phyloP scores from a whole-genome alignment of 129 eudicot genomes.

The Centaurea solstitialis region DNA sequence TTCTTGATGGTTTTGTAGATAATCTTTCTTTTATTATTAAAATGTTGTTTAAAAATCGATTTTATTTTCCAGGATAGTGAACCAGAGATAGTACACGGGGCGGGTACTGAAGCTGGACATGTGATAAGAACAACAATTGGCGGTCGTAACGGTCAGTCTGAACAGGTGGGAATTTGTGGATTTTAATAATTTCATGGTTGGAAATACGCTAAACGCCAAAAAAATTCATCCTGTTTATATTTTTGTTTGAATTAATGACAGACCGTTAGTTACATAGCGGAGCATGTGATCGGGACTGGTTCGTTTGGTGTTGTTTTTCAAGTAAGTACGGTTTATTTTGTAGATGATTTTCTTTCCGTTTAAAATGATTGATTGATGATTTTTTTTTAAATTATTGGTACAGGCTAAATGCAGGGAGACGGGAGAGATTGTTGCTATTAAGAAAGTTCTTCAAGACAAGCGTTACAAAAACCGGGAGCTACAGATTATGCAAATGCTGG shows the following conservation, averaged over 20 bases:
- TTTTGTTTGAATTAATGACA: slow-evolving; percentile 33
- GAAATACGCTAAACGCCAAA: slow-evolving; percentile 5
- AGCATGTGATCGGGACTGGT: slow-evolving; percentile 98
- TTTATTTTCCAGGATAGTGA: slow-evolving; percentile 80
- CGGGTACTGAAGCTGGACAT: slow-evolving; percentile 94
- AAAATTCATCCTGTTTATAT: background rate
- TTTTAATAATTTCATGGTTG: background rate
- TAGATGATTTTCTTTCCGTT: slow-evolving; percentile 1
- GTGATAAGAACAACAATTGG: slow-evolving; percentile 87
- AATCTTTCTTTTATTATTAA: background rate
- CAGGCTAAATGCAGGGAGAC: slow-evolving; percentile 99
- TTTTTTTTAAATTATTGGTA: slow-evolving; percentile 5
- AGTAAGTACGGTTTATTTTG: slow-evolving; percentile 47
- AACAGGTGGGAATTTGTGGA: slow-evolving; percentile 57
- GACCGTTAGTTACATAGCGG: slow-evolving; percentile 93
- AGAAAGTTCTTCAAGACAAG: slow-evolving; percentile 99
- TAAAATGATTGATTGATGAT: background rate
- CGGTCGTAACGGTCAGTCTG: slow-evolving; percentile 92
- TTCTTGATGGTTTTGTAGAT: background rate
- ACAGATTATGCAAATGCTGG: slow-evolving; percentile 98
- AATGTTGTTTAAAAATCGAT: background rate
- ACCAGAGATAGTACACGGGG: slow-evolving; percentile 84
- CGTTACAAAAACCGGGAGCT: slow-evolving; percentile 98
- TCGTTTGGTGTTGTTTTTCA: slow-evolving; percentile 96
- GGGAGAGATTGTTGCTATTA: slow-evolving; percentile 95